Evolutionary conservation across 1,284 basidiomycete species (phyloP).

Genomic region (Termitomyces sp.): DNA sequence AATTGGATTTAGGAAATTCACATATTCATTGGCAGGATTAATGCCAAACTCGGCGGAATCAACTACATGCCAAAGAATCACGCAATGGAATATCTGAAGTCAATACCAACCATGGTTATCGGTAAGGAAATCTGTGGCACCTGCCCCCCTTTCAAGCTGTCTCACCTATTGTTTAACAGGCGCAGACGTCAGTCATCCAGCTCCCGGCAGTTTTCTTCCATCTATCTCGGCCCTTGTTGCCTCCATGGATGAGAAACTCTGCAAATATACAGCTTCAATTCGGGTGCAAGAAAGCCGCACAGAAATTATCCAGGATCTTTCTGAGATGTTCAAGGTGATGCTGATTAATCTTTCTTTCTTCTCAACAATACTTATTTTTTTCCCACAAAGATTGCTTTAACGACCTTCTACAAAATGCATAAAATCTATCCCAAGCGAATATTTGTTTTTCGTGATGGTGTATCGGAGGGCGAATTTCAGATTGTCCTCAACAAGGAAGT

Average conservation of each 20-base stretch:
- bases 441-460: slow-evolving; percentile 33
- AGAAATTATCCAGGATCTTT: slow-evolving; percentile 47
- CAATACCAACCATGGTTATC: slow-evolving; percentile 29
- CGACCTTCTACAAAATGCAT: slow-evolving; percentile 5
- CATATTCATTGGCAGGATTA: slow-evolving; percentile 27
- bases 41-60: slow-evolving; percentile 34
- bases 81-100: slow-evolving; percentile 20
- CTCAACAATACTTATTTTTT: neutral
- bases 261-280: slow-evolving; percentile 29
- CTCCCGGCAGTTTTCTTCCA: slow-evolving; percentile 28
- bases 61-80: slow-evolving; percentile 25
- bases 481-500: slow-evolving; percentile 25
- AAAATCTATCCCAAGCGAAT: slow-evolving; percentile 18
- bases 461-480: slow-evolving; percentile 36
- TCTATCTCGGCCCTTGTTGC: slow-evolving; percentile 33
- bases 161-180: slow-evolving; percentile 21
- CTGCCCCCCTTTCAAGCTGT: neutral
- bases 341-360: neutral
- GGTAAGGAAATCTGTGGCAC: slow-evolving; percentile 21
- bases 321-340: slow-evolving; percentile 34
- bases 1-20: neutral
- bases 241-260: slow-evolving; percentile 26
- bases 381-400: slow-evolving; percentile 8
- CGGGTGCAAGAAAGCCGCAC: slow-evolving; percentile 39
- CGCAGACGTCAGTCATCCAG: slow-evolving; percentile 38